Evolutionary conservation across 2,329 filamentous ascomycete species (phyloP), one percentile per base, ranked within the genome.

Genomic region (Ophiocordyceps camponoti-saundersi): DNA sequence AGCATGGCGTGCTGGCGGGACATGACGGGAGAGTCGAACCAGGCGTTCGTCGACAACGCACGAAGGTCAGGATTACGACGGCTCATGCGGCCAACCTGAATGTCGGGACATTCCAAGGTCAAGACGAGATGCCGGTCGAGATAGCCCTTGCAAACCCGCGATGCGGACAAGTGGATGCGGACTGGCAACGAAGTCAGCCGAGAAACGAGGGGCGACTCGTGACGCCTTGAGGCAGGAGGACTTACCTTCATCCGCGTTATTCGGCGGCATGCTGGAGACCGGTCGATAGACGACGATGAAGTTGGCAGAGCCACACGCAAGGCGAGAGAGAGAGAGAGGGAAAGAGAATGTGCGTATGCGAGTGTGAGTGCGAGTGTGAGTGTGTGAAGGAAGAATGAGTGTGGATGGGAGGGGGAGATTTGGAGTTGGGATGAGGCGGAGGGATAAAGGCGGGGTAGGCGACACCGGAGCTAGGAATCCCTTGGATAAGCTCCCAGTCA

Each of bases 1-100:
- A 81, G 56, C 42, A 72, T 61, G 16, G 82, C 83, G 61, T 87
- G 82, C 12, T 75, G 59, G 42, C 82, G 70, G 22, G 81, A 85
- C 68, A 87, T 81, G 34, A 86, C 81, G 0, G 81, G 76, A 48
- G 76, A 82, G 52, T 85, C 75, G 49, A 85, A 82, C 70, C 71
- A 85, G 16, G 70, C 76, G 59, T 86, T 87, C 52, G 72, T 60
- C 6, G 53, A 51, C 36, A 50, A 62, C 57, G 53, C 67, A 58
- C 52, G 53, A 10, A 63, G 55, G 3, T 44, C 46, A 45, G 52
- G 20, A 53, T 63, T 58, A 48, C 65, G 55, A 55, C 65, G 69
- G 51, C 68, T 71, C 34, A 67, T 66, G 23, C 70, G 61, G 36
- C 71, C 71, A 49, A 73, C 64, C 13, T 56, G 47, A 20, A 65